Percentiles rank a stretch among this genome's conserved stretches.
These are phyloP conservation scores for Zalerion maritima DNA, from an alignment of 495 filamentous ascomycete genomes.

Conservation along the genomic window DNA sequence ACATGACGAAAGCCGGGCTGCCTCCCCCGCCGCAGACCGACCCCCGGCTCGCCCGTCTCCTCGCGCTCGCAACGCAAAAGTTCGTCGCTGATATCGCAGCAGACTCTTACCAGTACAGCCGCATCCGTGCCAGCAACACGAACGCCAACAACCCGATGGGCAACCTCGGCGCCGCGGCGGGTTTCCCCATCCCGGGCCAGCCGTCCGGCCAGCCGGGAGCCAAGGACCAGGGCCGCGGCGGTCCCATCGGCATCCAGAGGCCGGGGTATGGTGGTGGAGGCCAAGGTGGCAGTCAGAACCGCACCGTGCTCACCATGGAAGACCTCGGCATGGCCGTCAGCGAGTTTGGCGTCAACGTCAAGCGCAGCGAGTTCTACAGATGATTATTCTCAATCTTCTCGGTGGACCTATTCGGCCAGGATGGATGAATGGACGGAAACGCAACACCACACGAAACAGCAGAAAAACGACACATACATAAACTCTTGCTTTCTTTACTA, in stretches of 20 bases:
- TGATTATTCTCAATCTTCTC: conserved; percentile 22
- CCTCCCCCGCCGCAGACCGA: conserved; percentile 79
- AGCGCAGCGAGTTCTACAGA: conserved; percentile 93
- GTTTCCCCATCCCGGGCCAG: conserved; percentile 48
- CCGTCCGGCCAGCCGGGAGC: conserved; percentile 38
- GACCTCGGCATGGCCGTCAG: conserved; percentile 94
- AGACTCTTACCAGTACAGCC: conserved; percentile 92
- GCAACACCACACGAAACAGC: too few relatives aligned
- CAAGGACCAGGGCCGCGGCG: conserved; percentile 41
- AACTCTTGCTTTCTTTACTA: too few relatives aligned
- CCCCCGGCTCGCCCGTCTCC: conserved; percentile 74
- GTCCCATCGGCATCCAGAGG: conserved; percentile 71
- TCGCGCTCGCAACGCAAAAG: conserved; percentile 92
- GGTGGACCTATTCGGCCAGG: neutral
- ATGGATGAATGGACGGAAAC: too few relatives aligned
- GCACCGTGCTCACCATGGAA: conserved; percentile 96
- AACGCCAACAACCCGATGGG: conserved; percentile 80
- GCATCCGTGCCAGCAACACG: conserved; percentile 82
- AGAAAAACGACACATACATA: too few relatives aligned
- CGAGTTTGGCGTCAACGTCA: conserved; percentile 94
- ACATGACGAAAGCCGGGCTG: conserved; percentile 87
- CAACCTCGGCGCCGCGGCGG: conserved; percentile 63
- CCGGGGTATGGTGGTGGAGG: conserved; percentile 90
- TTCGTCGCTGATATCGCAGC: conserved; percentile 96
- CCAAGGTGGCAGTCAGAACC: conserved; percentile 74